A percentile compares a stretch with the other conserved stretches of the same genome.
Evolutionary conservation across 2,329 filamentous ascomycete genomes (phyloP).

Genomic region (Epichloe sibirici): DNA sequence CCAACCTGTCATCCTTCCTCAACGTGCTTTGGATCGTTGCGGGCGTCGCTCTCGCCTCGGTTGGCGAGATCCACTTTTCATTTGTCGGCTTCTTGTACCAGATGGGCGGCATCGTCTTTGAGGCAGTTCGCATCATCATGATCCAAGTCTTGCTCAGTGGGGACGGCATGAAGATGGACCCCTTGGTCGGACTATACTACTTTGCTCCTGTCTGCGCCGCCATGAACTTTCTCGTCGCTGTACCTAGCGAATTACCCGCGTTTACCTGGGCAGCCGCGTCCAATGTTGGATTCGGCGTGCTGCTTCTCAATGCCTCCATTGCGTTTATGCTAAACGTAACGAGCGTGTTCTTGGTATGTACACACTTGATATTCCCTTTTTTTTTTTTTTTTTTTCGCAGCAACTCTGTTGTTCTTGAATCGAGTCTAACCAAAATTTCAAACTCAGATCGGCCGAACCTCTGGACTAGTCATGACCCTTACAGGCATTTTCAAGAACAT

Average conservation of each 20-base stretch:
- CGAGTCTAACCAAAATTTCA: constrained; percentile 7
- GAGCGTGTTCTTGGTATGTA: constrained; percentile 70
- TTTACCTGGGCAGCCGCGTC: constrained; percentile 56
- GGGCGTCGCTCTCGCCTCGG: constrained; percentile 39
- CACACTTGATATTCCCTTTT: background rate
- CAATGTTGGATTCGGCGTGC: constrained; percentile 49
- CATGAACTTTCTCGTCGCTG: constrained; percentile 63
- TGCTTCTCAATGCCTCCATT: constrained; percentile 62
- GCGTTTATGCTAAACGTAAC: constrained; percentile 75
- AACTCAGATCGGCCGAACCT: constrained; percentile 71
- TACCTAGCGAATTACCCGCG: constrained; percentile 54
- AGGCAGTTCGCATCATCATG: constrained; percentile 74
- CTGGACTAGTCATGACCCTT: constrained; percentile 72
- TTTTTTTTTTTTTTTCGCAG: background rate
- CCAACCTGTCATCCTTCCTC: constrained; percentile 29
- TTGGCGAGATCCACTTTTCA: constrained; percentile 58
- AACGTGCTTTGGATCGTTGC: constrained; percentile 40
- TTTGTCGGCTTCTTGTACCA: constrained; percentile 57
- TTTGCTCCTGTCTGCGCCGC: constrained; percentile 74
- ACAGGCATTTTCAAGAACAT: constrained; percentile 84
- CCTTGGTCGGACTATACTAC: constrained; percentile 79
- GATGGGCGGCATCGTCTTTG: constrained; percentile 63
- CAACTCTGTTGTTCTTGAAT: background rate
- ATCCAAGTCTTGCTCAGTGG: constrained; percentile 70
- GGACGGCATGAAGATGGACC: constrained; percentile 75